phyloP scores from a whole-genome alignment of 805 yeast genomes.

The Nakazawaea populi region DNA sequence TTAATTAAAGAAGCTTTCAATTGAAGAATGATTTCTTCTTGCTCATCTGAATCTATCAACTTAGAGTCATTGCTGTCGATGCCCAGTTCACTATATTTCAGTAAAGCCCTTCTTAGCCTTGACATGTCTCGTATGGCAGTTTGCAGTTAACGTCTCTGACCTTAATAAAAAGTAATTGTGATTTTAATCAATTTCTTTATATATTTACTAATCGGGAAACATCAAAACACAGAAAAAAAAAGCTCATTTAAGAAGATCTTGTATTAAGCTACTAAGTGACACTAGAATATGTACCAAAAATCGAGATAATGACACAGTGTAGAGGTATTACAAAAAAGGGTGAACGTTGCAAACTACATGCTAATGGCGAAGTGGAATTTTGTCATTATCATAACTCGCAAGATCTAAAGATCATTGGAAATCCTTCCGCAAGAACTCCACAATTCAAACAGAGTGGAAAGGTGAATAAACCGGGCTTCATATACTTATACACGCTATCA shows the following conservation, averaged over 20 bases:
- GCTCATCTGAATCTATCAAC: slow-evolving; percentile 1
- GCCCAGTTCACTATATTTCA: slow-evolving; percentile 1
- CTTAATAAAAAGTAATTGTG: too few species aligned
- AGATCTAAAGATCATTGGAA: not conserved
- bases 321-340: slow-evolving; percentile 37
- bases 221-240: not conserved
- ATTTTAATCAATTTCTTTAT: not conserved
- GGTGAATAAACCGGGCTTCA: slow-evolving; percentile 29
- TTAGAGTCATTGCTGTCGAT: not conserved
- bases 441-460: not conserved
- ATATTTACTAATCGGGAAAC: not conserved
- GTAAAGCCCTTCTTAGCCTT: slow-evolving; percentile 6
- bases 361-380: slow-evolving; percentile 18
- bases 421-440: not conserved
- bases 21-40: slow-evolving; percentile 9
- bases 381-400: slow-evolving; percentile 29
- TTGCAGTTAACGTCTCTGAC: too few species aligned
- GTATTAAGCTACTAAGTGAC: too few species aligned
- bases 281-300: too few species aligned
- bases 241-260: too few species aligned
- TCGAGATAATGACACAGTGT: slow-evolving; percentile 24
- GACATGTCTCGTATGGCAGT: not conserved
- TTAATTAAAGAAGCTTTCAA: not conserved
- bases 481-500: slow-evolving; percentile 44
- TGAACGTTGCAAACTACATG: slow-evolving; percentile 29